Percentiles rank a stretch among this genome's conserved stretches.
Conservation (phyloP, 257 asterid genomes). For the Solanum clarkiae region DNA sequence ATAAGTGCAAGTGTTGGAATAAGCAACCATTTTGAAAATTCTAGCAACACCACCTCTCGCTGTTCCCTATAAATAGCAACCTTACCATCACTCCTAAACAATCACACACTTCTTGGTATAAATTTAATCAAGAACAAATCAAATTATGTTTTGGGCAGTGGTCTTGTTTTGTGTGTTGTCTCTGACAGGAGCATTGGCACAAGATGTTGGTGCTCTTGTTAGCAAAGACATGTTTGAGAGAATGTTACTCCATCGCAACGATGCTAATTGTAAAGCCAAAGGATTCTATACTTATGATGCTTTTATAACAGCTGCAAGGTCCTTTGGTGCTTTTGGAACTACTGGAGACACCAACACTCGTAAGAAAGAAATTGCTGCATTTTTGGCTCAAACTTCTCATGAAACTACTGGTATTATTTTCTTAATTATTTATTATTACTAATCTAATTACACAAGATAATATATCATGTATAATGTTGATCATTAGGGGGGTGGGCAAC, state of each 20-base stretch:
- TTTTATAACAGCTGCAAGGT: slow-evolving; percentile 13
- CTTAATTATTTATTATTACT: not conserved
- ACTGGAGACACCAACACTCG: slow-evolving; percentile 14
- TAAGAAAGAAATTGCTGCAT: slow-evolving; percentile 22
- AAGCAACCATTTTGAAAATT: not conserved
- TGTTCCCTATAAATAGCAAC: not conserved
- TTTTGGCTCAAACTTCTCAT: slow-evolving; percentile 24
- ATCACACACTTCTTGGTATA: not conserved
- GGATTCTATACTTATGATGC: slow-evolving; percentile 25
- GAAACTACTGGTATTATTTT: not conserved
- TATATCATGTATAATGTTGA: not conserved
- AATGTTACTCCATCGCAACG: slow-evolving; percentile 7
- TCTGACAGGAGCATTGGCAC: not conserved
- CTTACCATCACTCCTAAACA: not conserved
- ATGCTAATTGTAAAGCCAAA: slow-evolving; percentile 4
- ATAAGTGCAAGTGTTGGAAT: not conserved
- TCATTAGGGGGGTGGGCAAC: slow-evolving; percentile 17
- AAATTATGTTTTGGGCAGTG: slow-evolving; percentile 1
- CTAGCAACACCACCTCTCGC: not conserved
- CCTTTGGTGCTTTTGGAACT: slow-evolving; percentile 14
- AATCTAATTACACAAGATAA: not conserved
- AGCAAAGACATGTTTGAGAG: slow-evolving; percentile 1
- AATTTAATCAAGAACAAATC: not conserved
- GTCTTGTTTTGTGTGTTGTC: not conserved
- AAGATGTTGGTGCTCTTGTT: slow-evolving; percentile 9